Evolutionary conservation across 1,139 yeast genomes (phyloP).

Genomic region (Lodderomyces metapsilosis): DNA sequence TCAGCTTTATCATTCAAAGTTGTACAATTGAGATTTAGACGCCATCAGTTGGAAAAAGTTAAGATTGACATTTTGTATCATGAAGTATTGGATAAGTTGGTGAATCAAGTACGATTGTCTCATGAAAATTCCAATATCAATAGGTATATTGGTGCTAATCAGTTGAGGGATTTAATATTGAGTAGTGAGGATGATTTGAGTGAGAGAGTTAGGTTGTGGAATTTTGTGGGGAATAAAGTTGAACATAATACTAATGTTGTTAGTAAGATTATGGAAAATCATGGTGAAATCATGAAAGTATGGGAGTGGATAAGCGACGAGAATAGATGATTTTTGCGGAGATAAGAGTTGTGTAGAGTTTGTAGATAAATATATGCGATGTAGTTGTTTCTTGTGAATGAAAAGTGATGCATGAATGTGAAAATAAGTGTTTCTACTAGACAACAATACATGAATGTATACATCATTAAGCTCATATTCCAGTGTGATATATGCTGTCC

Average conservation of each 20-base stretch:
- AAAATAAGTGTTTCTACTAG: too few species aligned
- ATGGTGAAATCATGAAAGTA: conserved; percentile 84
- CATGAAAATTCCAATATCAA: conserved; percentile 24
- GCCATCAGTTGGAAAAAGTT: conserved; percentile 28
- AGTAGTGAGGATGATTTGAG: conserved; percentile 42
- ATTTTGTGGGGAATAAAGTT: conserved; percentile 52
- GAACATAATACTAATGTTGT: conserved; percentile 68
- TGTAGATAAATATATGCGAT: neutral
- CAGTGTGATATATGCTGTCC: too few species aligned
- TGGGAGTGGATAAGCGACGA: conserved; percentile 72
- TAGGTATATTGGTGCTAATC: conserved; percentile 67
- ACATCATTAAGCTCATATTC: too few species aligned
- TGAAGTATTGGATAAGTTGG: conserved; percentile 49
- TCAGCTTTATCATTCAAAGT: conserved; percentile 21
- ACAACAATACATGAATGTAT: too few species aligned
- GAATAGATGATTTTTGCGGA: neutral
- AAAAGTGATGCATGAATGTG: too few species aligned
- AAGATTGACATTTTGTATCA: conserved; percentile 36
- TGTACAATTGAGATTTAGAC: conserved; percentile 33
- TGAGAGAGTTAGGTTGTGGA: conserved; percentile 60
- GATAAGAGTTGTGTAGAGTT: neutral
- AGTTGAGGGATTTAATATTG: conserved; percentile 70
- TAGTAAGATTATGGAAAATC: conserved; percentile 61
- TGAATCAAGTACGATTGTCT: conserved; percentile 33
- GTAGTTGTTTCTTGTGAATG: too few species aligned